These are phyloP conservation scores for Coniosporium tulheliwenetii DNA, from an alignment of 2,329 filamentous ascomycete species.

Conservation along the genomic window DNA sequence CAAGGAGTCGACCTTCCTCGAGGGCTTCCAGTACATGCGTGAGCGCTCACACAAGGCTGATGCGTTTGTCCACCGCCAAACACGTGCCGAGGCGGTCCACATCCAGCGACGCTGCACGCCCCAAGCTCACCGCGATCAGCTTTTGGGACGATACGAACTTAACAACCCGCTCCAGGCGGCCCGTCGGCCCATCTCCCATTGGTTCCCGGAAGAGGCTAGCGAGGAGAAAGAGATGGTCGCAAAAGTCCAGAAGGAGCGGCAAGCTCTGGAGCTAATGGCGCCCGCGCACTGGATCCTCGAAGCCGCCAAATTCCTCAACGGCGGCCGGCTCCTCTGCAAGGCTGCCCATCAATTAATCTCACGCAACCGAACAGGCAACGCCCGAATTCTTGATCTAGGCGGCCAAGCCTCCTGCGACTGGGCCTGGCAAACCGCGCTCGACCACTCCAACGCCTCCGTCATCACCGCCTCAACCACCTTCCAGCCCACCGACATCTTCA, in stretches of 20 bases:
- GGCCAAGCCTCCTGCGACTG: slow-evolving; percentile 79
- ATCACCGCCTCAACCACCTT: slow-evolving; percentile 63
- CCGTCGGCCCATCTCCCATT: slow-evolving; percentile 27
- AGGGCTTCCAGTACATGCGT: slow-evolving; percentile 64
- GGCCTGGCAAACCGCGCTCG: slow-evolving; percentile 84
- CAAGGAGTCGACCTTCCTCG: slow-evolving; percentile 67
- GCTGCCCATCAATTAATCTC: slow-evolving; percentile 25
- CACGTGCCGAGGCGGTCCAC: slow-evolving; percentile 80
- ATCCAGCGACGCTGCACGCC: slow-evolving; percentile 61
- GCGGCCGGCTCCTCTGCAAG: slow-evolving; percentile 42
- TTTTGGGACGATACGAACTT: slow-evolving; percentile 74
- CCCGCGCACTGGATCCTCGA: slow-evolving; percentile 47
- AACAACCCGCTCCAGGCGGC: slow-evolving; percentile 30
- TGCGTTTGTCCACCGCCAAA: slow-evolving; percentile 68
- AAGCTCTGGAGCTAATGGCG: slow-evolving; percentile 57
- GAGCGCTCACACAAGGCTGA: slow-evolving; percentile 53
- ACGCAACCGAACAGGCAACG: slow-evolving; percentile 22
- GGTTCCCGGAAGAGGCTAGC: slow-evolving; percentile 22
- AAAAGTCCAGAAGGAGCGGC: slow-evolving; percentile 54
- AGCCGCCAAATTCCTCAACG: slow-evolving; percentile 43
- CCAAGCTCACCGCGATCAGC: slow-evolving; percentile 59
- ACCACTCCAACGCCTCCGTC: slow-evolving; percentile 72
- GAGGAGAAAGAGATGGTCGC: slow-evolving; percentile 15
- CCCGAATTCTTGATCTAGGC: slow-evolving; percentile 70
- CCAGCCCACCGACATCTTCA: slow-evolving; percentile 36